These are phyloP conservation scores for Tuber umbilicatum DNA, from an alignment of 495 filamentous ascomycete genomes.

Conservation along the genomic window DNA sequence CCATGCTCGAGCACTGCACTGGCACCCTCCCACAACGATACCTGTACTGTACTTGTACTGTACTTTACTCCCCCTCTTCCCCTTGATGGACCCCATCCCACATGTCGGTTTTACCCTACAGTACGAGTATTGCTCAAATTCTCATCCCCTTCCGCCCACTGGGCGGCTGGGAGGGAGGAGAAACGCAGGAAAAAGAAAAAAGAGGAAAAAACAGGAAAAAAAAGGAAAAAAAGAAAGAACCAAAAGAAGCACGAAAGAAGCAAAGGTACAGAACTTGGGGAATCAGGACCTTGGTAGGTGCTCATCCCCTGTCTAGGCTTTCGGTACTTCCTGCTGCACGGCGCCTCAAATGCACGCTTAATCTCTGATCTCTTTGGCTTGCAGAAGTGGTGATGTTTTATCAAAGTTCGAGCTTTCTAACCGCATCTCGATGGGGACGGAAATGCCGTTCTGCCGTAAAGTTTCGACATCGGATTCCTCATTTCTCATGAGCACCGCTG, in stretches of 20 bases:
- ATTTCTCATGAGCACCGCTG: background rate
- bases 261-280: background rate
- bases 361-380: background rate
- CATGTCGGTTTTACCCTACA: background rate
- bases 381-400: background rate
- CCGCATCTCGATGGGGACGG: background rate
- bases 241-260: conserved; percentile 1
- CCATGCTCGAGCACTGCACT: background rate
- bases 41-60: background rate
- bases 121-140: background rate
- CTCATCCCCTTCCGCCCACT: background rate
- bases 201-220: background rate
- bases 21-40: background rate
- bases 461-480: background rate
- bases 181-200: background rate
- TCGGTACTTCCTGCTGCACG: background rate
- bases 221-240: background rate
- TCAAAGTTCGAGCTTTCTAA: background rate
- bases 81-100: no score
- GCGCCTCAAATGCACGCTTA: background rate
- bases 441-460: background rate
- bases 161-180: background rate
- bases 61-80: background rate
- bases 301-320: background rate
- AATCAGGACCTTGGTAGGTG: background rate